These are phyloP conservation scores for Nitzschia palea DNA, from an alignment of 108 stramenopile genomes.

Conservation along the genomic window DNA sequence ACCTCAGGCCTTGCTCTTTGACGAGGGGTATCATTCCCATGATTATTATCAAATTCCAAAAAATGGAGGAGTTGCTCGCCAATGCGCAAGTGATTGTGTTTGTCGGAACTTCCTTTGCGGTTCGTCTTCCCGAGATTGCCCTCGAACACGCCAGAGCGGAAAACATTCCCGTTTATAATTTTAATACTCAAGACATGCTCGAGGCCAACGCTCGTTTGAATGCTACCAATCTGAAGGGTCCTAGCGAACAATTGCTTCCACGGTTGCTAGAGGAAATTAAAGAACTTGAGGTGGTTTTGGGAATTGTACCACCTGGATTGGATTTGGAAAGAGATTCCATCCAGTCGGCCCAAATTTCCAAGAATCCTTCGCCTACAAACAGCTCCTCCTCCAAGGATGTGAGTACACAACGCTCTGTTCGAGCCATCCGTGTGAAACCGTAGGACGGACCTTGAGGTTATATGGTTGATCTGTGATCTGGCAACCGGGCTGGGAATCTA, in stretches of 20 bases:
- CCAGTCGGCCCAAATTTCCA: background rate
- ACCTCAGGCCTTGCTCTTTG: conserved; percentile 74
- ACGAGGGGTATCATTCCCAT: conserved; percentile 79
- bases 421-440: background rate
- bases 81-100: conserved; percentile 58
- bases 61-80: conserved; percentile 61
- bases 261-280: conserved; percentile 19
- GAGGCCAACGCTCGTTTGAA: conserved; percentile 47
- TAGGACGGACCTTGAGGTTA: too few relatives aligned
- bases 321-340: background rate
- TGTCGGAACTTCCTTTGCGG: conserved; percentile 64
- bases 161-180: conserved; percentile 58
- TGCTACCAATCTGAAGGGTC: conserved; percentile 58
- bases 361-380: background rate
- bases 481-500: too few relatives aligned
- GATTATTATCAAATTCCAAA: conserved; percentile 67
- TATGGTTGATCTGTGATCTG: too few relatives aligned
- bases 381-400: background rate
- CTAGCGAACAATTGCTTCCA: conserved; percentile 36
- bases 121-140: conserved; percentile 58
- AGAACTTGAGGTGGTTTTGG: conserved; percentile 12
- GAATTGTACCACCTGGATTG: conserved; percentile 2
- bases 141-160: conserved; percentile 54
- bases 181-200: conserved; percentile 58
- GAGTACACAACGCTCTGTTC: background rate